These are phyloP conservation scores for Hansfordia pulvinata DNA, from an alignment of 2,329 filamentous ascomycete species.

Conservation along the genomic window DNA sequence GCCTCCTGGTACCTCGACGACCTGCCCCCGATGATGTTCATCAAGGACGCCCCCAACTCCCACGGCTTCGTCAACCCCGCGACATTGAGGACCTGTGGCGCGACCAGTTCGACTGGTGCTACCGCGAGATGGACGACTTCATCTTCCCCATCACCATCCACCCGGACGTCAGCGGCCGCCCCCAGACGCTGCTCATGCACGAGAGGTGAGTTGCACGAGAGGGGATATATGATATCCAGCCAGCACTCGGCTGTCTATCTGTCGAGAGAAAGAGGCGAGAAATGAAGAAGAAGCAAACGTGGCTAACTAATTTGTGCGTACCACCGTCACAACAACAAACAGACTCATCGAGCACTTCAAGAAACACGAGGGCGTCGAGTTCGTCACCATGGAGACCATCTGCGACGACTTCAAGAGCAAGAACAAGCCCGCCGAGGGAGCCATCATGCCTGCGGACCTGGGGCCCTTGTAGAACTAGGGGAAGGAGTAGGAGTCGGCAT, in stretches of 20 bases:
- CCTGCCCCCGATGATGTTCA: slow-evolving; percentile 59
- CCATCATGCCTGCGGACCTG: slow-evolving; percentile 42
- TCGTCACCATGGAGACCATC: slow-evolving; percentile 35
- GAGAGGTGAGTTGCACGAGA: slow-evolving; percentile 34
- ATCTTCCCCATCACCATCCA: slow-evolving; percentile 69
- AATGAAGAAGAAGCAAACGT: too few relatives aligned
- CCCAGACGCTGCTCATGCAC: slow-evolving; percentile 62
- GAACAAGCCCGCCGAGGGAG: slow-evolving; percentile 40
- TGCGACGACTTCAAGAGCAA: slow-evolving; percentile 59
- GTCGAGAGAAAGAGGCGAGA: too few relatives aligned
- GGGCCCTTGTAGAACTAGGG: too few relatives aligned
- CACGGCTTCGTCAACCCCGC: slow-evolving; percentile 45
- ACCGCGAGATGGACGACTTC: slow-evolving; percentile 64
- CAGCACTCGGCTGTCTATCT: too few relatives aligned
- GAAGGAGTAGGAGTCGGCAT: too few relatives aligned
- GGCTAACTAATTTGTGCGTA: not conserved
- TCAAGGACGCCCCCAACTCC: slow-evolving; percentile 50
- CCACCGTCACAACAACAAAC: too few relatives aligned
- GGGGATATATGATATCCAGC: too few relatives aligned
- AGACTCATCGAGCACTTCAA: slow-evolving; percentile 25
- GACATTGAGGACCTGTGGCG: slow-evolving; percentile 49
- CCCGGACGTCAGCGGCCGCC: slow-evolving; percentile 58
- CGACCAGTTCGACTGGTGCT: slow-evolving; percentile 61
- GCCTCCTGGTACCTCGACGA: slow-evolving; percentile 53
- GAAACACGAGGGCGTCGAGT: slow-evolving; percentile 11